phyloP scores from a whole-genome alignment of 2,329 filamentous ascomycete species.

The Fusarium transvaalense region DNA sequence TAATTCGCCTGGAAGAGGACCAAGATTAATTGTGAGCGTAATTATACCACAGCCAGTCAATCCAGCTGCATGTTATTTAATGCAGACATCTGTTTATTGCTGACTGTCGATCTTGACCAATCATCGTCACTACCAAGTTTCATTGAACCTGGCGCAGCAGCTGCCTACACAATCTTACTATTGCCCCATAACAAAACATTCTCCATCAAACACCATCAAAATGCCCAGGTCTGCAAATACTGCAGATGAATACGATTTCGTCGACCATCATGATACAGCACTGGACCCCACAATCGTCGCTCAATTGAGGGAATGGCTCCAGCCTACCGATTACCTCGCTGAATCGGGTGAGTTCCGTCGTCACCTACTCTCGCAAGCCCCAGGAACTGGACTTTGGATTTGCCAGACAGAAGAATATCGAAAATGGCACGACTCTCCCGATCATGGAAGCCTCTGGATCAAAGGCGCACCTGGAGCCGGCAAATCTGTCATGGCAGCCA shows the following conservation, averaged over 20 bases:
- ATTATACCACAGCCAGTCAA: too few relatives aligned
- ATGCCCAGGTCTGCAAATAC: conserved; percentile 39
- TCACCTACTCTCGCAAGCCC: conserved; percentile 44
- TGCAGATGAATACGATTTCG: conserved; percentile 38
- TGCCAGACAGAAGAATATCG: conserved; percentile 42
- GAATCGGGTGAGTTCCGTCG: conserved; percentile 46
- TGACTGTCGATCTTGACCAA: not conserved
- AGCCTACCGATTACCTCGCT: conserved; percentile 48
- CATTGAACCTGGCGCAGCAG: not conserved
- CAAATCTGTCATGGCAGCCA: conserved; percentile 46
- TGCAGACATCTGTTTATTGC: too few relatives aligned
- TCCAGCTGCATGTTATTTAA: too few relatives aligned
- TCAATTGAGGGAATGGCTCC: conserved; percentile 44
- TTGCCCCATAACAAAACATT: not conserved
- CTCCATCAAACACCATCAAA: not conserved
- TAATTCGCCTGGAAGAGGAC: too few relatives aligned
- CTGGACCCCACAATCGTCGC: conserved; percentile 29
- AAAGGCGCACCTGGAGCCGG: conserved; percentile 47
- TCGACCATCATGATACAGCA: conserved; percentile 33
- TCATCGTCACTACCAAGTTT: not conserved
- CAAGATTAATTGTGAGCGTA: too few relatives aligned
- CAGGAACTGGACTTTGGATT: conserved; percentile 47
- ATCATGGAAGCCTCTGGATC: conserved; percentile 46
- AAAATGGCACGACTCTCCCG: conserved; percentile 41
- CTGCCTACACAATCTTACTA: not conserved